Evolutionary conservation across 371 early-diverging fungal species (phyloP).

Genomic region (Smittium culicis): DNA sequence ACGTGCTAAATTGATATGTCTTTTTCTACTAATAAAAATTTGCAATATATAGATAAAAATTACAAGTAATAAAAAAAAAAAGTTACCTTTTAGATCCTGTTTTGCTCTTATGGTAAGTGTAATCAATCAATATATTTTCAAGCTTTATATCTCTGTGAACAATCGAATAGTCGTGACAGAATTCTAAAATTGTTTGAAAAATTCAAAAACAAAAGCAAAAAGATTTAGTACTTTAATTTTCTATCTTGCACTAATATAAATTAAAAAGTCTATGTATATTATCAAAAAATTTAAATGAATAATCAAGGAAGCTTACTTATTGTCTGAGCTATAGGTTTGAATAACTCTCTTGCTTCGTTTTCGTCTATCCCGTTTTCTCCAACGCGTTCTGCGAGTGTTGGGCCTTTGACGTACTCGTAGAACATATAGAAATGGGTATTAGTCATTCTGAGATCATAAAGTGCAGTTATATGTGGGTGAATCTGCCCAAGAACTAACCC

Average conservation of each 20-base stretch:
- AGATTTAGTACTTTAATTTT: too few relatives aligned
- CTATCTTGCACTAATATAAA: too few relatives aligned
- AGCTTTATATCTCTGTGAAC: conserved; percentile 75
- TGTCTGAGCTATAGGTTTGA: conserved; percentile 68
- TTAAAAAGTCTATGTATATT: too few relatives aligned
- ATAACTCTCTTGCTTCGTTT: conserved; percentile 51
- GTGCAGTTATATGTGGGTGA: conserved; percentile 30
- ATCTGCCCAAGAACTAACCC: conserved; percentile 58
- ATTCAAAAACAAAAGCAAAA: too few relatives aligned
- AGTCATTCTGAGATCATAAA: conserved; percentile 45
- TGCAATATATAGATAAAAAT: too few relatives aligned
- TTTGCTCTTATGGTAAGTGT: conserved; percentile 12
- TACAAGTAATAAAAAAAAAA: too few relatives aligned
- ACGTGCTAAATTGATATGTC: too few relatives aligned
- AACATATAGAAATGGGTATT: conserved; percentile 64
- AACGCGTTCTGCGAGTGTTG: conserved; percentile 63
- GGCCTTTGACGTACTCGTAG: conserved; percentile 65
- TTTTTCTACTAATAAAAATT: too few relatives aligned
- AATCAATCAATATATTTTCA: conserved; percentile 73
- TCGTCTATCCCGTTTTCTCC: conserved; percentile 53
- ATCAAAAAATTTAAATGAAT: background rate
- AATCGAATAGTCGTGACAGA: conserved; percentile 51
- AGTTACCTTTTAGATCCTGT: too few relatives aligned
- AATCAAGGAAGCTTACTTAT: conserved; percentile 17
- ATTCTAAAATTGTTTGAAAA: conserved; percentile 10